These are phyloP conservation scores for Nicotiana obtusifolia DNA, from an alignment of 257 asterid genomes.

Conservation along the genomic window DNA sequence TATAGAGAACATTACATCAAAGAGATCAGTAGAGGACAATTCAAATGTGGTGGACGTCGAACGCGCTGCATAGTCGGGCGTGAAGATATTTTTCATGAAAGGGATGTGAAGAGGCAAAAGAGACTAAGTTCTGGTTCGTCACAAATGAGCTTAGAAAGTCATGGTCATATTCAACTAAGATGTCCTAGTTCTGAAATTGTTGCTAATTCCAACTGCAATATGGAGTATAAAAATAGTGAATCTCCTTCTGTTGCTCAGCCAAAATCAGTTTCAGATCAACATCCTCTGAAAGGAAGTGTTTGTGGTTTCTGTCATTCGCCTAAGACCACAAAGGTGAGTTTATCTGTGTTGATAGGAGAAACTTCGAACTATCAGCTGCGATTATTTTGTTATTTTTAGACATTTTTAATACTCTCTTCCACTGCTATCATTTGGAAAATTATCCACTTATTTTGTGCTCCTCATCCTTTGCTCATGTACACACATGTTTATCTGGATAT, in stretches of 20 bases:
- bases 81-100: slow-evolving; percentile 23
- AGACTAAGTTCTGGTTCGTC: slow-evolving; percentile 39
- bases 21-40: slow-evolving; percentile 25
- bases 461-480: neutral
- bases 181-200: slow-evolving; percentile 19
- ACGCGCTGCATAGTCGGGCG: neutral
- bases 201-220: slow-evolving; percentile 22
- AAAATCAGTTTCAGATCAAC: slow-evolving; percentile 19
- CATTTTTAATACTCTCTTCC: neutral
- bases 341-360: neutral
- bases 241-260: slow-evolving; percentile 26
- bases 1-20: slow-evolving; percentile 1
- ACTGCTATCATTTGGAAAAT: neutral
- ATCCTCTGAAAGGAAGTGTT: slow-evolving; percentile 20
- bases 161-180: slow-evolving; percentile 16
- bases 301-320: slow-evolving; percentile 87
- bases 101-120: slow-evolving; percentile 69
- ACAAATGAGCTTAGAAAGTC: slow-evolving; percentile 20
- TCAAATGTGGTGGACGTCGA: slow-evolving; percentile 22
- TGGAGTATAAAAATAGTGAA: slow-evolving; percentile 28
- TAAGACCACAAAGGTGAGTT: slow-evolving; percentile 57
- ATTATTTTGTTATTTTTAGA: neutral
- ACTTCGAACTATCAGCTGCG: neutral
- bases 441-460: neutral
- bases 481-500: neutral